These are phyloP conservation scores for Micractinium sp. DNA, from an alignment of 139 green algal species.

Conservation along the genomic window DNA sequence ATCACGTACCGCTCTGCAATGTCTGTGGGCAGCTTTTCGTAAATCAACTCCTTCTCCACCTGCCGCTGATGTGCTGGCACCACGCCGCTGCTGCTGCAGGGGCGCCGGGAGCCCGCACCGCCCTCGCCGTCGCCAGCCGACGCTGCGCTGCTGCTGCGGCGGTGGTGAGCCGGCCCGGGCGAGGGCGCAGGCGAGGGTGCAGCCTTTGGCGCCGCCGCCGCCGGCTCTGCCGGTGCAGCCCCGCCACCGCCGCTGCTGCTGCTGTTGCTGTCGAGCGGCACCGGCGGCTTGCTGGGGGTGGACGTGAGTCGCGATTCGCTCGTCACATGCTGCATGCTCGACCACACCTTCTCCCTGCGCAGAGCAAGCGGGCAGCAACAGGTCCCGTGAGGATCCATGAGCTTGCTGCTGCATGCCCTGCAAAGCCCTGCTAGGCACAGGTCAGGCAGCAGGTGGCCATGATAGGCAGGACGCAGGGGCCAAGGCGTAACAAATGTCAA, in stretches of 20 bases:
- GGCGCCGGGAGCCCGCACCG: neutral
- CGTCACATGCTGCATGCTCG: neutral
- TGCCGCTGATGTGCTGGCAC: neutral
- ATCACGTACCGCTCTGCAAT: conserved; percentile 93
- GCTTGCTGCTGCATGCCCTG: neutral
- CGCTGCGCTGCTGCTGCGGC: conserved; percentile 6
- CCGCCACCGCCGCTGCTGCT: neutral
- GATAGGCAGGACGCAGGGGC: no score
- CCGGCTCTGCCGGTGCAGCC: neutral
- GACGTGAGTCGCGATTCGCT: neutral
- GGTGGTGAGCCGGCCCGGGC: neutral
- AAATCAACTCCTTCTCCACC: conserved; percentile 80
- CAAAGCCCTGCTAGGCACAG: neutral
- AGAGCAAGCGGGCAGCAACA: neutral
- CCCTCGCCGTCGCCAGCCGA: neutral
- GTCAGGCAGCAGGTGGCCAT: neutral
- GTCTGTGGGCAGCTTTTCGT: conserved; percentile 97
- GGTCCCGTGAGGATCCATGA: neutral
- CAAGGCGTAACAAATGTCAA: no score
- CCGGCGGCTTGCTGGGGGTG: neutral
- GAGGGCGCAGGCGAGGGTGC: neutral
- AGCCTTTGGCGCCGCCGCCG: neutral
- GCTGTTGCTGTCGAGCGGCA: neutral
- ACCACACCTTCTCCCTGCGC: conserved; percentile 33
- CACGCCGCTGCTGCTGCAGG: conserved; percentile 2